phyloP scores from a whole-genome alignment of 2,329 filamentous ascomycete genomes.

The Cercospora sp. region DNA sequence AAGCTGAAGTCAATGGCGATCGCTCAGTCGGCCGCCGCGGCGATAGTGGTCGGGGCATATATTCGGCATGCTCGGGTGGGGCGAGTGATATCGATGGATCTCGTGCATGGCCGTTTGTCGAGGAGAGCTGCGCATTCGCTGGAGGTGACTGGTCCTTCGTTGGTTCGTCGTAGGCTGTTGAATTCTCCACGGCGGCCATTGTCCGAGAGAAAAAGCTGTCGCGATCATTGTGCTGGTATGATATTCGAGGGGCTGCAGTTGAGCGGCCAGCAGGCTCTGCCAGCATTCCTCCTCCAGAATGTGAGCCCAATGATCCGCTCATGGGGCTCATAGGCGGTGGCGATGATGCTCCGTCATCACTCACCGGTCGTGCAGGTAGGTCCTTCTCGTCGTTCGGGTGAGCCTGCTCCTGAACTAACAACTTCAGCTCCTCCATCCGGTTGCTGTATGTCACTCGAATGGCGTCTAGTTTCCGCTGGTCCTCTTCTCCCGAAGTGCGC shows the following conservation, averaged over 20 bases:
- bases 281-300: neutral
- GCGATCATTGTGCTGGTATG: constrained; percentile 29
- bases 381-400: constrained; percentile 62
- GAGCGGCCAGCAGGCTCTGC: constrained; percentile 33
- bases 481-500: constrained; percentile 79
- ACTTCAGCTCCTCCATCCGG: constrained; percentile 81
- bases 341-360: constrained; percentile 54
- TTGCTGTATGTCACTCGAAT: constrained; percentile 90
- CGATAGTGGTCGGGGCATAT: constrained; percentile 71
- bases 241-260: constrained; percentile 44
- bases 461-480: constrained; percentile 84
- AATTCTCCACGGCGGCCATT: constrained; percentile 32
- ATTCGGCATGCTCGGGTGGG: constrained; percentile 44
- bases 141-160: constrained; percentile 11
- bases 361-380: constrained; percentile 69
- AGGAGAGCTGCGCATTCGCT: constrained; percentile 11
- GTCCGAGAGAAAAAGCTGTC: constrained; percentile 37
- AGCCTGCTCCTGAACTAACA: constrained; percentile 59
- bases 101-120: constrained; percentile 15
- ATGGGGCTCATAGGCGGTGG: constrained; percentile 40
- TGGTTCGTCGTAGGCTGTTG: constrained; percentile 4
- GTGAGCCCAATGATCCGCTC: constrained; percentile 35
- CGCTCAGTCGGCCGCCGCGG: constrained; percentile 56
- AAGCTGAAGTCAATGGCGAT: constrained; percentile 45
- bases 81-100: constrained; percentile 29